Base-by-base conservation (phyloP, 2,329 filamentous ascomycete species). In the Metarhizium humberi region DNA sequence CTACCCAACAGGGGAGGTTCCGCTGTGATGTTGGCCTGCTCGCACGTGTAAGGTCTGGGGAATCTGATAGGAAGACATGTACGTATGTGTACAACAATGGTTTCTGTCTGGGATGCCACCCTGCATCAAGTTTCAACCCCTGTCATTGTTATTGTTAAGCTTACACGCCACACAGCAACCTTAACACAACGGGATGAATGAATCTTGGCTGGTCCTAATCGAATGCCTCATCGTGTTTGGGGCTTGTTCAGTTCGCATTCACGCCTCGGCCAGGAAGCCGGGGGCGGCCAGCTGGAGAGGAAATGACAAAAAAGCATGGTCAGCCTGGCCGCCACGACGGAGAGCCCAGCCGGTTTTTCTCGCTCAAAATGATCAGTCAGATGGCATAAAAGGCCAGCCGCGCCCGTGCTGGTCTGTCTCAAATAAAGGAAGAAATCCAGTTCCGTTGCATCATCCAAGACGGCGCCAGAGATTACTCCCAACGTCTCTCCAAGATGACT, bases 11-110 rank as follows among this genome's bases (percentile, higher is more conserved):
- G 14, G 40, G 47, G 40, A 32, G 8, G n/a, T 43, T 45, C 16
- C 10, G 32, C 18, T 45, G 5, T 18, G 6, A 45, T 6, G n/a
- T 25, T 47, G 42, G 20, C 34, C 49, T 32, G 42, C 40, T 42
- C 50, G 32, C 54, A 50, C 54, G 54, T 56, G 54, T 53, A 25
- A 50, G 20, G 38, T 52, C 25, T 29, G 2, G n/a, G 7, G 29
- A 40, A 13, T 52, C 34, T 53, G 50, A 53, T 56, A 56, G 54
- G 54, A 36, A 36, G 25, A 43, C 25, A 25, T 25, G 25, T 25
- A 25, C 25, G 25, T 25, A 25, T 25, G 25, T 25, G 25, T 20
- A 32, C 25, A 45, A 16, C 46, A 14, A 54, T 18, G 36, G 16
- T 48, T 29, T 20, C 43, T 34, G 40, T 29, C 49, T 42, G 18